A percentile compares a stretch with the other conserved stretches of the same genome.
Conservation (phyloP, 2,329 filamentous ascomycete species). For the Coniella vitis region DNA sequence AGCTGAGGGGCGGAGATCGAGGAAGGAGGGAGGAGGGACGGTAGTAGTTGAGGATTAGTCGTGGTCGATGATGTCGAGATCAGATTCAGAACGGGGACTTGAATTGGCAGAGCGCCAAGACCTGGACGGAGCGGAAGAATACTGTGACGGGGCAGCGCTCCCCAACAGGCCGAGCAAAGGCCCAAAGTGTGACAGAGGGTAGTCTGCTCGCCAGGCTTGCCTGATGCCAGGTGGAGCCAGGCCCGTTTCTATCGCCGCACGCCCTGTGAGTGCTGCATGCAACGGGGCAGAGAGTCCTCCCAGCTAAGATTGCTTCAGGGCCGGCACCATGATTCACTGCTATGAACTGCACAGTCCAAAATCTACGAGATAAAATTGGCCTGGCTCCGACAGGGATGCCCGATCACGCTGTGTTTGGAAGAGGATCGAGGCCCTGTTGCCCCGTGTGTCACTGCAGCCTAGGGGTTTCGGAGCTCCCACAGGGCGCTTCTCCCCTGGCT, state of each 20-base stretch:
- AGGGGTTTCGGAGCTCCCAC: conserved; percentile 3
- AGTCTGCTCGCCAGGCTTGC: neutral
- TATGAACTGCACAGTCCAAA: neutral
- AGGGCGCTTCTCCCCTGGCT: neutral
- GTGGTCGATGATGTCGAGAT: neutral
- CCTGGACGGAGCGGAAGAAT: neutral
- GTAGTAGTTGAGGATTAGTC: neutral
- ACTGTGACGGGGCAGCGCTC: neutral
- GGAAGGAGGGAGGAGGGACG: neutral
- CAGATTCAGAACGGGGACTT: neutral
- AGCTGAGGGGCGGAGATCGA: neutral
- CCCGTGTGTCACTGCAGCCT: conserved; percentile 1
- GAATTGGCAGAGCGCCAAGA: neutral
- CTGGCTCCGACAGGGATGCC: conserved; percentile 1
- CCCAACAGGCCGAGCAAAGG: neutral
- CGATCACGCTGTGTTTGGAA: conserved; percentile 5
- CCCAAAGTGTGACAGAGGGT: neutral
- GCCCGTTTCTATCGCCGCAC: conserved; percentile 2
- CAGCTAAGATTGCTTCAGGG: neutral
- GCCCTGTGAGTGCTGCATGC: neutral
- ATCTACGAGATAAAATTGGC: conserved; percentile 3
- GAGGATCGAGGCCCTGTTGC: conserved; percentile 1
- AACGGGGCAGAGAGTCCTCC: neutral
- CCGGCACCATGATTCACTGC: neutral
- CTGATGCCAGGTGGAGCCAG: neutral